phyloP scores from a whole-genome alignment of 768 basidiomycete species.

The Macrolepiota albuminosa region DNA sequence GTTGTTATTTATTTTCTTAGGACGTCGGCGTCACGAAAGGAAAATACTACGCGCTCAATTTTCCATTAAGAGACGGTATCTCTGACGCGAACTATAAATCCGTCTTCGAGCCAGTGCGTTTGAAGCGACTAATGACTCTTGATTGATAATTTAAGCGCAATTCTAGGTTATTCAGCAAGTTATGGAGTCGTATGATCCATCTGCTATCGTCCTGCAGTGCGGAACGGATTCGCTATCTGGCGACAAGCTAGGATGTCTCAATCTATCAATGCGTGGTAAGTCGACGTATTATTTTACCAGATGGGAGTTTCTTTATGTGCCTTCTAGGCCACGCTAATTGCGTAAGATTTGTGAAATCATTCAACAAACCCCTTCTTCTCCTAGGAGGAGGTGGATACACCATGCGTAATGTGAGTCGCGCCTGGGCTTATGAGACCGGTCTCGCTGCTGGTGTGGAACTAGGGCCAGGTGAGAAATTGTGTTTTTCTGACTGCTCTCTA shows the following conservation, averaged over 20 bases:
- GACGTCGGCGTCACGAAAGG: slow-evolving; percentile 94
- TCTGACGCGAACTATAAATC: slow-evolving; percentile 93
- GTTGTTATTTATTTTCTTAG: slow-evolving; percentile 31
- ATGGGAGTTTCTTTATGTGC: background rate
- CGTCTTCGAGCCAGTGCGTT: slow-evolving; percentile 88
- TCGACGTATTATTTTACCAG: background rate
- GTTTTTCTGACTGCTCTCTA: background rate
- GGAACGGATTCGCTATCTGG: slow-evolving; percentile 96
- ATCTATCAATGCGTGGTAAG: slow-evolving; percentile 90
- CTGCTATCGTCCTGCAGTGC: slow-evolving; percentile 94
- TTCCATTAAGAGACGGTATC: slow-evolving; percentile 92
- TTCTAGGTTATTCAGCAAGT: slow-evolving; percentile 84
- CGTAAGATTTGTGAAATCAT: slow-evolving; percentile 94
- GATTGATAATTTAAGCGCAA: background rate
- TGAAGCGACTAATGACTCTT: background rate
- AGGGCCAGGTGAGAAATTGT: slow-evolving; percentile 55
- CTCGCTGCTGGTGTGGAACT: slow-evolving; percentile 97
- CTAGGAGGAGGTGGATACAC: slow-evolving; percentile 98
- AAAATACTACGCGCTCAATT: slow-evolving; percentile 91
- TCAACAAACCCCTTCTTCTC: slow-evolving; percentile 88
- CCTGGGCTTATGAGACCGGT: slow-evolving; percentile 98
- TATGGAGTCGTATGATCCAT: slow-evolving; percentile 92
- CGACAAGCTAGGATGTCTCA: slow-evolving; percentile 93
- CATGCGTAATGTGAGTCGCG: slow-evolving; percentile 93
- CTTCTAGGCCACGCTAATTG: slow-evolving; percentile 89